Evolutionary conservation across 805 yeast species (phyloP).

Genomic region (Yarrowia porcina): DNA sequence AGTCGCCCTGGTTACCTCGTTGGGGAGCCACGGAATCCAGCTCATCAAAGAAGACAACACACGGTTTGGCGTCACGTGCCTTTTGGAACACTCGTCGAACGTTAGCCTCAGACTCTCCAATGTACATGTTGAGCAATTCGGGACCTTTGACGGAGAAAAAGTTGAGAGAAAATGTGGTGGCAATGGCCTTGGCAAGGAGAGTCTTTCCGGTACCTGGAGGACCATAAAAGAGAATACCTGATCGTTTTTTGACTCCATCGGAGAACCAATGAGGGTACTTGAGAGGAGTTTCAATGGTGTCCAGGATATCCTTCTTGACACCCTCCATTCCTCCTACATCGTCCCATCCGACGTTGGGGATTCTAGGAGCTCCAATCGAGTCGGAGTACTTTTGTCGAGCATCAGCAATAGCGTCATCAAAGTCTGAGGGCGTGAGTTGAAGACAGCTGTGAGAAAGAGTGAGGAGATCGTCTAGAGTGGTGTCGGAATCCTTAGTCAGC

Average conservation of each 20-base stretch:
- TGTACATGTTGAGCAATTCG: conserved; percentile 92
- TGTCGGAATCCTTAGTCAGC: conserved; percentile 16
- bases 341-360: conserved; percentile 94
- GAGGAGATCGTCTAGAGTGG: conserved; percentile 39
- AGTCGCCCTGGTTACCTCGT: conserved; percentile 97
- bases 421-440: conserved; percentile 55
- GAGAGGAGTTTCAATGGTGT: conserved; percentile 93
- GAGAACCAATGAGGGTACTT: conserved; percentile 87
- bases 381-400: conserved; percentile 89
- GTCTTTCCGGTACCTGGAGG: conserved; percentile 99
- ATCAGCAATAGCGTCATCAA: conserved; percentile 65
- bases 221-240: conserved; percentile 93
- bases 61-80: conserved; percentile 95
- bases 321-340: conserved; percentile 94
- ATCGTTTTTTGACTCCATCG: conserved; percentile 86
- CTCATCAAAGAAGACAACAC: conserved; percentile 96
- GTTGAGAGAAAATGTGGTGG: conserved; percentile 89
- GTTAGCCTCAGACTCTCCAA: conserved; percentile 97
- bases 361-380: conserved; percentile 93
- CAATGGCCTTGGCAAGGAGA: conserved; percentile 91
- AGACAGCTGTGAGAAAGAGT: conserved; percentile 50
- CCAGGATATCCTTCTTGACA: conserved; percentile 88
- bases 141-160: conserved; percentile 98
- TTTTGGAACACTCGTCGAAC: conserved; percentile 90
- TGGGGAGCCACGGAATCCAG: conserved; percentile 97